Evolutionary conservation across 1,284 basidiomycete genomes (phyloP), one percentile per base, ranked within the genome.

Genomic region (Microbotryum lychnidis-dioicae): DNA sequence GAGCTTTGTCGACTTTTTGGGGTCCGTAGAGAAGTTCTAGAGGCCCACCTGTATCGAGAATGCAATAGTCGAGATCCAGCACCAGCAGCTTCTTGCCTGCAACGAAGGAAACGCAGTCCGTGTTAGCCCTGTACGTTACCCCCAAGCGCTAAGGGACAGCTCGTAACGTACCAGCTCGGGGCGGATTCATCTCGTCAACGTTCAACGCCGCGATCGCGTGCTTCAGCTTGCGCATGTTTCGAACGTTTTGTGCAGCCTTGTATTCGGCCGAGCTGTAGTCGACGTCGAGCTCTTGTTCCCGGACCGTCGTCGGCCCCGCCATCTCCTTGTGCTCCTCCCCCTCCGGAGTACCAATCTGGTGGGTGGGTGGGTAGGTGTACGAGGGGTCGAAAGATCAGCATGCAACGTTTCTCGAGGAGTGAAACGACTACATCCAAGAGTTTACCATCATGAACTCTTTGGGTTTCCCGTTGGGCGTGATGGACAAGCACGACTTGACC

Each of bases 21-120:
- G 21, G 3, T 10, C 27, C 52, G 52, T 27, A 25, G 21, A 21
- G 5, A 6, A 18, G 16, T 14, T 42, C 16, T 3, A 16, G 4
- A 1, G 2, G 16, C 37, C 14, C 1, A 42, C 33, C 44, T 3
- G 74, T 74, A 56, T 75, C 75, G 49, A 71, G 55, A 16, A 71
- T 64, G 31, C 69, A 91, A 69, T 92, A 92, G 75, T 94, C 91
- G 54, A 94, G 83, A 74, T 94, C 91, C 5, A 92, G 79, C 0
- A 92, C 89, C 29, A 92, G 79, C 6, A 92, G 76, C 60, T 83
- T 84, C 74, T 91, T 92, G 16, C 86, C 87, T 64, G 80, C 16
- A 42, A 18, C 37, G 12, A 12, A 18, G 14, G 16, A 1, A 4
- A 18, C 3, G 37, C 16, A 12, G 12, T 9, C 10, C 16, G 37